These are phyloP conservation scores for Melampsora occidentalis DNA, from an alignment of 1,284 basidiomycete genomes.

Conservation along the genomic window DNA sequence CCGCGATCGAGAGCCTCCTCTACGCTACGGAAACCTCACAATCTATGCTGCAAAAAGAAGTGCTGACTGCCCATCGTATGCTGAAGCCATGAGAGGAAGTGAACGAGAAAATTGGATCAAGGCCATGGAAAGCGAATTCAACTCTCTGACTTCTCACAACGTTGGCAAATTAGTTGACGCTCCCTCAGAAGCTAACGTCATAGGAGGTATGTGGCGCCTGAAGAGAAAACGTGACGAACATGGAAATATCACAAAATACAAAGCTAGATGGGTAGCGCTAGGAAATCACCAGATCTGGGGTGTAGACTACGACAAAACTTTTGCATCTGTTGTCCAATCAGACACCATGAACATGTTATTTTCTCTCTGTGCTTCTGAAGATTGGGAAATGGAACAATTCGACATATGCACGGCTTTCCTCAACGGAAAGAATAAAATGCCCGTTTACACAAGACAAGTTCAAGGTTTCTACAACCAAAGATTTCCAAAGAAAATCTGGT, in stretches of 20 bases:
- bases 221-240: neutral
- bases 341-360: neutral
- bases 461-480: constrained; percentile 6
- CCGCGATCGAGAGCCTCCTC: too few relatives aligned
- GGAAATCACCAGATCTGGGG: constrained; percentile 14
- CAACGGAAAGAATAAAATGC: too few relatives aligned
- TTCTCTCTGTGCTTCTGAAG: neutral
- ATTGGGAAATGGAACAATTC: constrained; percentile 16
- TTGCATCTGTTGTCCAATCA: neutral
- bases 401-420: neutral
- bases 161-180: neutral
- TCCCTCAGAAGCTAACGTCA: neutral
- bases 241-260: constrained; percentile 13
- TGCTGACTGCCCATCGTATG: too few relatives aligned
- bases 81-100: too few relatives aligned
- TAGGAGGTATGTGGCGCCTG: constrained; percentile 26
- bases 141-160: neutral
- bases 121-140: neutral
- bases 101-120: neutral
- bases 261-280: constrained; percentile 10
- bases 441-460: neutral
- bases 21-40: too few relatives aligned
- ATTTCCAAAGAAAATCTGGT: neutral
- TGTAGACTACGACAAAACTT: constrained; percentile 14
- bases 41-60: too few relatives aligned